These are phyloP conservation scores for Puccinia coronata DNA, from an alignment of 1,284 basidiomycete genomes.

Conservation along the genomic window DNA sequence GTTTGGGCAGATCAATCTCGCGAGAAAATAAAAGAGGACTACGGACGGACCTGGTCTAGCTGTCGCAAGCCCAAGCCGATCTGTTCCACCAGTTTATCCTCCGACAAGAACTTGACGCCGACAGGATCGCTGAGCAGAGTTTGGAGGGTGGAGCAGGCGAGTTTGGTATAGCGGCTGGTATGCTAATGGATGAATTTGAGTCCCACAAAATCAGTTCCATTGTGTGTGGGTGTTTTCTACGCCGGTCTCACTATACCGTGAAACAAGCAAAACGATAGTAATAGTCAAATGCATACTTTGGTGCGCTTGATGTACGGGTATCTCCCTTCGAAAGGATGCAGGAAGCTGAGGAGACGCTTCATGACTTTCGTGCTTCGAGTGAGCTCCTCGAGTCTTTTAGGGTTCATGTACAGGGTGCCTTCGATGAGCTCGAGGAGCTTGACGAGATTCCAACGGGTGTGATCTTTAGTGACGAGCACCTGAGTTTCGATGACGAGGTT, in stretches of 20 bases:
- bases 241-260: not conserved
- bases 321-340: conserved; percentile 80
- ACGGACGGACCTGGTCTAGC: conserved; percentile 73
- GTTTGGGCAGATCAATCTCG: not conserved
- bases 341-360: conserved; percentile 83
- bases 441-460: conserved; percentile 90
- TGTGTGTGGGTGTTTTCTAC: too few species aligned
- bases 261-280: not conserved
- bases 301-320: conserved; percentile 79
- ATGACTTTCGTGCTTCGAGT: conserved; percentile 87
- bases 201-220: too few species aligned
- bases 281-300: conserved; percentile 63
- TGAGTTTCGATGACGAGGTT: conserved; percentile 59
- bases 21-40: not conserved
- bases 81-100: conserved; percentile 84
- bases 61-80: conserved; percentile 85
- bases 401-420: conserved; percentile 78
- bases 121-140: conserved; percentile 81
- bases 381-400: conserved; percentile 92
- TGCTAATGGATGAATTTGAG: conserved; percentile 60
- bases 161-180: conserved; percentile 66
- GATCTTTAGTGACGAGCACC: conserved; percentile 84
- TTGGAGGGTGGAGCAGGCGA: conserved; percentile 78
- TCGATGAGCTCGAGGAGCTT: conserved; percentile 84
- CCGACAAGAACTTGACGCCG: conserved; percentile 77